Conservation (phyloP, 2,329 filamentous ascomycete genomes). For the Paracorniculantispora psalliotae region DNA sequence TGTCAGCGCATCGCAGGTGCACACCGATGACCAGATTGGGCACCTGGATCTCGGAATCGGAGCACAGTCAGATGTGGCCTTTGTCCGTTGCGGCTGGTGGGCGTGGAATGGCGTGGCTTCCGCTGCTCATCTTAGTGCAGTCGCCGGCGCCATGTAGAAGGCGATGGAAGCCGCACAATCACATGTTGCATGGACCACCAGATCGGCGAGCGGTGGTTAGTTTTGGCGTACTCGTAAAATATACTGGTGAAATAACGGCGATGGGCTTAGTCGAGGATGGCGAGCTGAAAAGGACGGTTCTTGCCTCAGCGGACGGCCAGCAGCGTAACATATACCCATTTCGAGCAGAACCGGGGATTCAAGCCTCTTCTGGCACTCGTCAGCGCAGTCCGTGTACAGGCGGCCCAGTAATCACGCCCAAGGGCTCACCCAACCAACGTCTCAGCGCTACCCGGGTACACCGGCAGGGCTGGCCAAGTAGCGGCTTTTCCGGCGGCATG, state of each 20-base stretch:
- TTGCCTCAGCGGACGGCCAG: background rate
- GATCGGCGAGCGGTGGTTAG: background rate
- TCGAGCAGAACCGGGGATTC: background rate
- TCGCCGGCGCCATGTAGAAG: background rate
- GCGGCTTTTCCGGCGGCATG: background rate
- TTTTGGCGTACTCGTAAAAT: background rate
- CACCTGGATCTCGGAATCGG: conserved; percentile 12
- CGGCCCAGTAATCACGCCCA: too few species aligned
- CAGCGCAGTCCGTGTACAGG: too few species aligned
- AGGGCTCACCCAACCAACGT: background rate
- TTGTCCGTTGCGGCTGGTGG: background rate
- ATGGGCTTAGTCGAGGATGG: too few species aligned
- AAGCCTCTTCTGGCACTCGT: background rate
- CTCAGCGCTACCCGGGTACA: background rate
- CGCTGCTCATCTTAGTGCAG: background rate
- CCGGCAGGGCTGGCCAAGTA: background rate
- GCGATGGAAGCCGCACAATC: background rate
- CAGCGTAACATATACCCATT: background rate
- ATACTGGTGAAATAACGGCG: too few species aligned
- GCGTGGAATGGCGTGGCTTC: background rate
- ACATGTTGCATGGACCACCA: background rate
- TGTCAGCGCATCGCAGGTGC: background rate
- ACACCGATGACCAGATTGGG: background rate
- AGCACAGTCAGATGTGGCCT: conserved; percentile 6
- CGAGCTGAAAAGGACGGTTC: background rate